Percentiles rank a stretch among this genome's conserved stretches.
Conservation (phyloP, 768 basidiomycete genomes). For the Pluteus cervinus region DNA sequence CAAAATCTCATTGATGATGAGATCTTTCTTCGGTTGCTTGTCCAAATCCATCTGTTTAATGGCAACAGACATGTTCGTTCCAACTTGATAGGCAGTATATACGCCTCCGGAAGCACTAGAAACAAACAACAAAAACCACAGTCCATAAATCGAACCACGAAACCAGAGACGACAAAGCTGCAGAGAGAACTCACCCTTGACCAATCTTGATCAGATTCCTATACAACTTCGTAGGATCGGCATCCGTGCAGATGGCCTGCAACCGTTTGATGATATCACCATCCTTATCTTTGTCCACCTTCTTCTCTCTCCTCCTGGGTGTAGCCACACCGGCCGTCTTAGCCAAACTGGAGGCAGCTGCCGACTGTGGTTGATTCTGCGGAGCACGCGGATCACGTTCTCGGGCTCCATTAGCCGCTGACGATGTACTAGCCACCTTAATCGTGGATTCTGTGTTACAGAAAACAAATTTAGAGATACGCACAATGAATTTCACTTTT, state of each 20-base stretch:
- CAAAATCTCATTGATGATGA: constrained; percentile 99
- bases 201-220: constrained; percentile 94
- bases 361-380: constrained; percentile 48
- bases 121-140: constrained; percentile 1
- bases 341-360: constrained; percentile 60
- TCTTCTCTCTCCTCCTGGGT: constrained; percentile 81
- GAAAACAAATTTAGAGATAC: too few relatives aligned
- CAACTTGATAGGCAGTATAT: constrained; percentile 97
- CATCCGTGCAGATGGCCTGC: constrained; percentile 94
- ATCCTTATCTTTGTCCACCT: constrained; percentile 74
- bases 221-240: constrained; percentile 92
- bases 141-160: constrained; percentile 6
- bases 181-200: constrained; percentile 84
- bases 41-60: constrained; percentile 99
- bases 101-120: constrained; percentile 92
- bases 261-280: constrained; percentile 89
- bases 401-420: too few relatives aligned
- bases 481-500: too few relatives aligned
- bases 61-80: constrained; percentile 88
- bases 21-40: constrained; percentile 98
- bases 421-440: too few relatives aligned
- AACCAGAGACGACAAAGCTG: constrained; percentile 7
- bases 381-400: constrained; percentile 35
- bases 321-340: constrained; percentile 74
- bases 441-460: too few relatives aligned